Evolutionary conservation across 2,329 filamentous ascomycete genomes (phyloP), one percentile per base, ranked within the genome.

Genomic region (Mycosphaerella arachidis): DNA sequence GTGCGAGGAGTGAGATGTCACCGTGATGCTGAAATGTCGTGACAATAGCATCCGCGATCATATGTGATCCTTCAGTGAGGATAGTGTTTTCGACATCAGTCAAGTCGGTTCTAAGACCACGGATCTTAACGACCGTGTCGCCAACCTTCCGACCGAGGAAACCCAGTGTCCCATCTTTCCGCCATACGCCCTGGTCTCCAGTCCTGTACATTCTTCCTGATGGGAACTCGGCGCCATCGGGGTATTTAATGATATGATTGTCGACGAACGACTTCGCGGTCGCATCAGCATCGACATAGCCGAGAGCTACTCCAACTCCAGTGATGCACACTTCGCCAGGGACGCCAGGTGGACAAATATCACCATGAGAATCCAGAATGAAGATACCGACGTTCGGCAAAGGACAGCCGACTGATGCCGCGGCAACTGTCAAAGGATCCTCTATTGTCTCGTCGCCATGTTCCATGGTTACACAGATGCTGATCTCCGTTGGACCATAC

Each of bases 61-160:
- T 35, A 2, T 70, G 67, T 2, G 61, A 53, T 0, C 72, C 64
- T 18, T 63, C 59, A 0, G 62, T 27, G 2, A 76, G 20, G 43
- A 78, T 71, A 10, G 58, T 61, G 4, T 59, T 58, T 53, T 75
- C 75, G n/a, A 83, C 73, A 6, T 84, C 82, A 3, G 70, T 65
- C 0, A 84, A 67, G 13, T 84, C 80, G 27, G 82, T 55, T 0
- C 78, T 73, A 2, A 78, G 55, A 0, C 79, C 79, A 1, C 73
- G 70, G 1, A 83, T 66, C 63, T 82, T 82, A 61, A 82, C 67
- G 48, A 79, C 74, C 4, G 73, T 77, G 55, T 81, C 78, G 3
- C 76, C 77, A 1, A 60, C 67, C 1, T 77, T 74, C 0, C 79
- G 75, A 0, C 77, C 76, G 6, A 72, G 56, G 31, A 76, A 67